phyloP scores from a whole-genome alignment of 2,329 filamentous ascomycete species.

The Ophiocordyceps camponoti-rufipedis region DNA sequence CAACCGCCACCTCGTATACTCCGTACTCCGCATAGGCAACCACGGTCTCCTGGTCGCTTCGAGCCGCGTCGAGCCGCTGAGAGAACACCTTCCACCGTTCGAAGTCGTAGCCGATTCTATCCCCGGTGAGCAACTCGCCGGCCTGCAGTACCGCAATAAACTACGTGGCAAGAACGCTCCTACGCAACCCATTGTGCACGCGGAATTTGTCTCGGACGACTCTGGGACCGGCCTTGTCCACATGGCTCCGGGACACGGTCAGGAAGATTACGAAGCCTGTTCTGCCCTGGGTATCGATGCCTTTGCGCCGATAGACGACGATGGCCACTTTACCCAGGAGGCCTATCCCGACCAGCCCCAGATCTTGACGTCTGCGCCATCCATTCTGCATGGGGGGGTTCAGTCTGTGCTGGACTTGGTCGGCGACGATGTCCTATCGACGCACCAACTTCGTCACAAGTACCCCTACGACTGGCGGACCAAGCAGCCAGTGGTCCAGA shows the following conservation, averaged over 20 bases:
- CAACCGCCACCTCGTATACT: slow-evolving; percentile 56
- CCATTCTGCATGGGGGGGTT: slow-evolving; percentile 54
- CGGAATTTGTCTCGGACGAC: slow-evolving; percentile 72
- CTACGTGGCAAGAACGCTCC: slow-evolving; percentile 41
- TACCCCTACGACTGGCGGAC: slow-evolving; percentile 98
- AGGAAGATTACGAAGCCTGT: slow-evolving; percentile 87
- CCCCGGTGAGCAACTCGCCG: slow-evolving; percentile 44
- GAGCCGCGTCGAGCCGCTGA: slow-evolving; percentile 45
- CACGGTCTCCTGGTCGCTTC: slow-evolving; percentile 55
- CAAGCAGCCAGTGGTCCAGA: slow-evolving; percentile 75
- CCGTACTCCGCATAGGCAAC: slow-evolving; percentile 36
- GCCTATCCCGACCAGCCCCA: slow-evolving; percentile 55
- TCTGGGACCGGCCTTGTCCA: slow-evolving; percentile 96
- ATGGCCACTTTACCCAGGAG: slow-evolving; percentile 63
- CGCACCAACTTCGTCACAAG: slow-evolving; percentile 66
- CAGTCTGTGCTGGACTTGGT: slow-evolving; percentile 53
- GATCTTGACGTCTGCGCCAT: slow-evolving; percentile 45
- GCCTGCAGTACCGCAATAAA: slow-evolving; percentile 50
- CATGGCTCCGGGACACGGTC: slow-evolving; percentile 82
- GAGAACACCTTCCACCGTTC: slow-evolving; percentile 29
- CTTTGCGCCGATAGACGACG: slow-evolving; percentile 67
- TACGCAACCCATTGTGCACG: slow-evolving; percentile 56
- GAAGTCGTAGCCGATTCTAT: slow-evolving; percentile 37
- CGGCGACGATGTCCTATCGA: slow-evolving; percentile 43
- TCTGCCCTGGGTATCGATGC: slow-evolving; percentile 50